Evolutionary conservation across 495 filamentous ascomycete genomes (phyloP).

Genomic region (Cercophora scortea): DNA sequence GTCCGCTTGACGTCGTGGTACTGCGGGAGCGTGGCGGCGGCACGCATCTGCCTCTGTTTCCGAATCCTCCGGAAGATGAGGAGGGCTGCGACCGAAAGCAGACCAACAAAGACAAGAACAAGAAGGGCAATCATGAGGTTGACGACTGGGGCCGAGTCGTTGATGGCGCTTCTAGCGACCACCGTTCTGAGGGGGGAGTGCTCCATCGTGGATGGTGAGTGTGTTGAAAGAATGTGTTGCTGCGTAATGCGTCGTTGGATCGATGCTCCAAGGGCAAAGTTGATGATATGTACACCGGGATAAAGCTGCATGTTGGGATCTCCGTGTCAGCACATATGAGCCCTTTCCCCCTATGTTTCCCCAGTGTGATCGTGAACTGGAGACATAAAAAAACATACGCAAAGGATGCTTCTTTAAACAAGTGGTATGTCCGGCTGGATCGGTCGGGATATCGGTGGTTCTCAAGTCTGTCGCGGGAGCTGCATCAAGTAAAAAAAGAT

Average conservation of each 20-base stretch:
- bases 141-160: conserved; percentile 44
- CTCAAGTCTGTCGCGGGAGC: conserved; percentile 7
- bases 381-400: conserved; percentile 11
- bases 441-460: neutral
- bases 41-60: conserved; percentile 38
- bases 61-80: conserved; percentile 58
- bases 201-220: conserved; percentile 34
- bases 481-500: conserved; percentile 35
- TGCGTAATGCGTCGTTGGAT: conserved; percentile 2
- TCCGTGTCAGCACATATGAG: neutral
- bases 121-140: conserved; percentile 75
- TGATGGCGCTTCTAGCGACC: conserved; percentile 38
- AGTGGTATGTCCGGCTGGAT: conserved; percentile 1
- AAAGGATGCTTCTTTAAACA: conserved; percentile 13
- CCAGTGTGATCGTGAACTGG: neutral
- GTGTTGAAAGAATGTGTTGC: conserved; percentile 8
- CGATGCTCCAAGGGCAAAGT: conserved; percentile 3
- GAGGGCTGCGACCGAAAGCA: conserved; percentile 58
- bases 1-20: conserved; percentile 40
- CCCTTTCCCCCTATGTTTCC: neutral
- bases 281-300: neutral
- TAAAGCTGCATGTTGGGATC: neutral
- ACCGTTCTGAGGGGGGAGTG: conserved; percentile 33
- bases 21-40: conserved; percentile 45
- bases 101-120: conserved; percentile 60